Percentiles rank a stretch among this genome's conserved stretches.
phyloP scores from a whole-genome alignment of 352 stramenopile species.

The Phytophthora agathidicida region DNA sequence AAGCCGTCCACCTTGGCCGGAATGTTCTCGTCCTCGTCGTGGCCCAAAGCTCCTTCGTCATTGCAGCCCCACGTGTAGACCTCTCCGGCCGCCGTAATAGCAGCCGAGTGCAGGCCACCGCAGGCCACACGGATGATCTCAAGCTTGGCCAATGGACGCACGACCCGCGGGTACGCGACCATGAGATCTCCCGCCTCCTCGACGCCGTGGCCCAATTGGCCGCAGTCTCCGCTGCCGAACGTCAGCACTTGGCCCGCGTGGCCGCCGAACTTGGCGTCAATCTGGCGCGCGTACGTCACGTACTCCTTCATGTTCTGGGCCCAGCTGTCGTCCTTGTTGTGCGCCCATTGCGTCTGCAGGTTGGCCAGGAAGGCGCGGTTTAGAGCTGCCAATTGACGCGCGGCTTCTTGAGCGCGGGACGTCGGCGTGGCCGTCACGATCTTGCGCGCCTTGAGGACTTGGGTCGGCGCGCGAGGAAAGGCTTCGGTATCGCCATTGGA shows the following conservation, averaged over 20 bases:
- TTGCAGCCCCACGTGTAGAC: constrained; percentile 97
- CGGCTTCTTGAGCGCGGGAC: constrained; percentile 42
- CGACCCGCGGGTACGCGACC: constrained; percentile 68
- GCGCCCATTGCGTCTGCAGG: constrained; percentile 63
- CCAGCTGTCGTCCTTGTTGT: constrained; percentile 75
- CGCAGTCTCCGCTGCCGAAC: constrained; percentile 93
- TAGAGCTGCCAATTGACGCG: constrained; percentile 63
- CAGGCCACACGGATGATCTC: constrained; percentile 78
- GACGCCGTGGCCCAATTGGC: constrained; percentile 92
- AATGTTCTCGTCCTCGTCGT: constrained; percentile 78
- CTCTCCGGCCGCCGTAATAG: constrained; percentile 81
- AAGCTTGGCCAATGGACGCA: constrained; percentile 47
- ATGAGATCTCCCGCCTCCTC: constrained; percentile 83
- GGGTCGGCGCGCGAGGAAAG: constrained; percentile 47
- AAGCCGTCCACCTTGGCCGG: constrained; percentile 69
- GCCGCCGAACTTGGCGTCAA: constrained; percentile 61
- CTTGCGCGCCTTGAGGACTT: constrained; percentile 57
- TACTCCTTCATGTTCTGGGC: constrained; percentile 85
- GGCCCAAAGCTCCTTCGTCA: constrained; percentile 91
- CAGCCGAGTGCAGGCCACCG: constrained; percentile 93
- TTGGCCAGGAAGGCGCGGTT: constrained; percentile 74
- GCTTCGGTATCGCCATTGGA: constrained; percentile 1
- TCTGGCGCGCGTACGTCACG: constrained; percentile 66
- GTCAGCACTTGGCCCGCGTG: constrained; percentile 61
- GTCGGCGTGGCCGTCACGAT: constrained; percentile 39